phyloP scores from a whole-genome alignment of 164 flowering plant genomes.

The Sextonia rubra region DNA sequence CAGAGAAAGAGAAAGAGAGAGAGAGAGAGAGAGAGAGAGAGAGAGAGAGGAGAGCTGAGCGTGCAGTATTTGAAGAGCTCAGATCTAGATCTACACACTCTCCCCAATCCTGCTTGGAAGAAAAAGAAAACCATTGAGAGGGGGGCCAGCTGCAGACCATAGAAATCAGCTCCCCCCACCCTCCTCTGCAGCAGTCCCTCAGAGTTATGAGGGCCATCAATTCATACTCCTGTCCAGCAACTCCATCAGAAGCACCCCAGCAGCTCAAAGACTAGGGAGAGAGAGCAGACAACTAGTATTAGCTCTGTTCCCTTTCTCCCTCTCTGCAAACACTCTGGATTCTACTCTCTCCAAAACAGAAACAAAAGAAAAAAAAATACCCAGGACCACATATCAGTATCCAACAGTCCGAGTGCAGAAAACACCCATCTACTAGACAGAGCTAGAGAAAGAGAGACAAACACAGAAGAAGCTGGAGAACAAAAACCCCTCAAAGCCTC shows the following conservation, averaged over 20 bases:
- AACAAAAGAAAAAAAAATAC: not conserved
- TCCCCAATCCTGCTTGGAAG: not conserved
- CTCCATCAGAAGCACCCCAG: not conserved
- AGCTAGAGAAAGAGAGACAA: not conserved
- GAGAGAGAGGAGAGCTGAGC: conserved; percentile 18
- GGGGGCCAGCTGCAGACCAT: not conserved
- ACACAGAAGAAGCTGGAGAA: not conserved
- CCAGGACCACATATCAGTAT: not conserved
- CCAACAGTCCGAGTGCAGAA: not conserved
- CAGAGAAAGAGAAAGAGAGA: not conserved
- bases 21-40: not conserved
- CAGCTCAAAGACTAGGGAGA: not conserved
- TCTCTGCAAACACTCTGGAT: not conserved
- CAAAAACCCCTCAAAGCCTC: not conserved
- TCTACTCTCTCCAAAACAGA: not conserved
- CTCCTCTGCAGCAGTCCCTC: not conserved
- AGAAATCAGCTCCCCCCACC: not conserved
- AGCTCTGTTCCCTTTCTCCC: not conserved
- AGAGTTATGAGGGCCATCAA: conserved; percentile 3
- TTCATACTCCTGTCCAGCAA: not conserved
- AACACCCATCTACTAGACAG: not conserved
- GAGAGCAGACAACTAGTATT: not conserved
- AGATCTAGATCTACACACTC: conserved; percentile 41
- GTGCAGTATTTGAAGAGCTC: conserved; percentile 33
- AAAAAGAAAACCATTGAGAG: not conserved